These are phyloP conservation scores for Coemansia javaensis DNA, from an alignment of 192 early-diverging fungal species.

Conservation along the genomic window DNA sequence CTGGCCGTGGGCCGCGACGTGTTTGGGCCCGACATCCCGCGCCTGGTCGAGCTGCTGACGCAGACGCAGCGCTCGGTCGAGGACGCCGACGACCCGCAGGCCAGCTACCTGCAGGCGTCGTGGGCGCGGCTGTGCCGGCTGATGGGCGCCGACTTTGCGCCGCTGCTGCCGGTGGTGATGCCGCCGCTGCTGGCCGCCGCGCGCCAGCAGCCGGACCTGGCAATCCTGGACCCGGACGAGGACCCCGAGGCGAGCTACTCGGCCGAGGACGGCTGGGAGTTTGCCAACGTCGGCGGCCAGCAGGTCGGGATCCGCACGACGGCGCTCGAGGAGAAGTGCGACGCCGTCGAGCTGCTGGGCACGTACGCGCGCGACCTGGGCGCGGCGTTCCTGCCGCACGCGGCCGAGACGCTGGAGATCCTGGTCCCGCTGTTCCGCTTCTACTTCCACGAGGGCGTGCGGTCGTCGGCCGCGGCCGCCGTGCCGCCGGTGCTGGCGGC, in stretches of 20 bases:
- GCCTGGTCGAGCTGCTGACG: constrained; percentile 77
- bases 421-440: constrained; percentile 89
- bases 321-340: constrained; percentile 95
- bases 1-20: constrained; percentile 89
- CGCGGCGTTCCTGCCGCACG: constrained; percentile 82
- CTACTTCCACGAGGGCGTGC: constrained; percentile 96
- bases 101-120: constrained; percentile 84
- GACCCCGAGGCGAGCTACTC: constrained; percentile 85
- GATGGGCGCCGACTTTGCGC: constrained; percentile 89
- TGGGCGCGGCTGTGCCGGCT: constrained; percentile 98
- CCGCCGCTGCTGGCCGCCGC: constrained; percentile 83
- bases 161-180: constrained; percentile 87
- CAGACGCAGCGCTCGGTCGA: constrained; percentile 73
- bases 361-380: constrained; percentile 93
- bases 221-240: constrained; percentile 75
- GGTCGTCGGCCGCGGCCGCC: constrained; percentile 75
- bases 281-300: constrained; percentile 85
- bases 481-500: constrained; percentile 76
- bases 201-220: constrained; percentile 90
- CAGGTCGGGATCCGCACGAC: constrained; percentile 95
- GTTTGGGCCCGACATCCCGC: constrained; percentile 72
- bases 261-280: constrained; percentile 98
- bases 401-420: constrained; percentile 75
- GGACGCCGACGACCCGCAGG: constrained; percentile 91
- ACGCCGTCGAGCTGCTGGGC: constrained; percentile 95